Evolutionary conservation across 192 early-diverging fungal species (phyloP), one percentile per base, ranked within the genome.

Genomic region (Rhizoclosmatium sp.): DNA sequence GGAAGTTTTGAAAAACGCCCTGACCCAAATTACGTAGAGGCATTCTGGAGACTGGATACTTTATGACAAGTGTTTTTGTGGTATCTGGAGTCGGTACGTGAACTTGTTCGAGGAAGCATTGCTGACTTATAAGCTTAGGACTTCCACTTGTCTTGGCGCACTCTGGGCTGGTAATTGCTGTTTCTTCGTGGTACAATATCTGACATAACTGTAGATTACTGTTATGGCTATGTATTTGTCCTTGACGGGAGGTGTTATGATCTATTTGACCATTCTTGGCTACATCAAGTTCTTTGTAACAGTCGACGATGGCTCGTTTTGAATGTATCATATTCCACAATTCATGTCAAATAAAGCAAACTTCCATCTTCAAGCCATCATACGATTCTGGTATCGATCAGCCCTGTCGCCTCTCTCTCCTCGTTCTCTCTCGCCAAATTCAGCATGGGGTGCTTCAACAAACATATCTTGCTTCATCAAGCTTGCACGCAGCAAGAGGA

Each of bases 61-160:
- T 99, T 75, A 81, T 99, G 46, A 99, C 97, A 21, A 89, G 92
- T 49, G 91, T 98, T 65, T 92, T 99, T 78, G 92, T 98, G 62
- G 92, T 98, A 3, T 96, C 96, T 31, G 97, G 96, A 45, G 92
- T 98, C 65, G 93, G 92, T 93, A 82, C 80, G 88, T 83, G 16
- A 44, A 79, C n/a, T 71, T n/a, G 80, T 40, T 10, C 59, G 58
- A 31, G 31, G 31, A 31, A 31, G 21, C 9, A 65, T 39, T 42
- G 64, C 12, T 65, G 21, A 65, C 14, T 39, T 21, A 23, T 42
- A 23, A 12, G 41, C 64, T n/a, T 59, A 90, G 90, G 90, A 21
- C 81, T 96, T 69, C 94, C 94, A 0, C 76, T 95, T 45, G 93
- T 95, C 4, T 84, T 96, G 58, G 92, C 94, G n/a, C 95, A 95